These are phyloP conservation scores for Bruguiera parviflora DNA, from an alignment of 345 rosid species.

Conservation along the genomic window DNA sequence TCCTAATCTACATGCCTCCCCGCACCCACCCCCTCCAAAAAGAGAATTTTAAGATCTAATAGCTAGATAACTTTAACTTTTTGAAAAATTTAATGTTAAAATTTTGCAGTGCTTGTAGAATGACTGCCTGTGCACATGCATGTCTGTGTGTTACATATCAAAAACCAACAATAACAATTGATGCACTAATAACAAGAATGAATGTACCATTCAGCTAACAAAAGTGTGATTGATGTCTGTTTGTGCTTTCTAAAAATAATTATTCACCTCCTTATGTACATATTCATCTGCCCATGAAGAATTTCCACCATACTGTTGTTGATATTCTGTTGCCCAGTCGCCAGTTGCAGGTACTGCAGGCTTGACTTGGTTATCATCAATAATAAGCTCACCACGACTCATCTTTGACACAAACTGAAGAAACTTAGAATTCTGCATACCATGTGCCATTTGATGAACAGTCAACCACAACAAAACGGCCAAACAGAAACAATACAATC, in stretches of 20 bases:
- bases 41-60: too few species aligned
- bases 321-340: constrained; percentile 92
- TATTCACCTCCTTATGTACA: constrained; percentile 49
- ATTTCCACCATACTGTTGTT: constrained; percentile 59
- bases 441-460: constrained; percentile 13
- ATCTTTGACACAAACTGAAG: constrained; percentile 98
- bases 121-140: too few species aligned
- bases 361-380: constrained; percentile 92
- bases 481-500: not conserved
- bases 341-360: constrained; percentile 50
- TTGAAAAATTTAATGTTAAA: too few species aligned
- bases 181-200: not conserved
- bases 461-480: not conserved
- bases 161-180: too few species aligned
- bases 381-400: constrained; percentile 97
- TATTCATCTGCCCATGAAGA: constrained; percentile 94
- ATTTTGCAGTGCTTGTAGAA: too few species aligned
- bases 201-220: not conserved
- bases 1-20: too few species aligned
- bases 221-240: not conserved
- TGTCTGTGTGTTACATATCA: too few species aligned
- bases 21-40: too few species aligned
- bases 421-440: constrained; percentile 90
- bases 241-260: constrained; percentile 14
- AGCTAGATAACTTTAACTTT: too few species aligned